Base-by-base conservation (phyloP, 2,329 filamentous ascomycete species). In the Teratosphaeria nubilosa region DNA sequence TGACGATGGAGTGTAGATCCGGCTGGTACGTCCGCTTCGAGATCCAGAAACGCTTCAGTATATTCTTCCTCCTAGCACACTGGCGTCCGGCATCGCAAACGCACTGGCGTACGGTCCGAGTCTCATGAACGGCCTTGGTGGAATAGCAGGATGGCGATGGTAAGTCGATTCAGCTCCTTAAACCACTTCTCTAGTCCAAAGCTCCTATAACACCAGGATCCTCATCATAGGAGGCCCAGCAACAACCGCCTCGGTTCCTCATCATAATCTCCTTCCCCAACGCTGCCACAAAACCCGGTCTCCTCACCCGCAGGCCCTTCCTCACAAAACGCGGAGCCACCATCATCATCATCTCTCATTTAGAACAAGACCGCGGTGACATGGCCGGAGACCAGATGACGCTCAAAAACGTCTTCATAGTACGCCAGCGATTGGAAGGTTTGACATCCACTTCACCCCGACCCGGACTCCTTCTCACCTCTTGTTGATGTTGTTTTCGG, bases 21-120 rank as follows among this genome's bases (percentile, higher is more conserved):
- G 87, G 84, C 37, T 90, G 69, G 69, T 70, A 71, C 50, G 68
- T 69, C 10, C 67, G 70, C 2, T 72, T 70, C 62, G 72, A 74
- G 51, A 64, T 74, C 1, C 67, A 64, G 66, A 74, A 71, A 62
- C 70, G 75, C 27, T 74, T 65, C 52, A 70, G 75, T 0, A 65
- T 76, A 16, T 81, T 80, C 70, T 80, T 80, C 62, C 69, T 78
- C 41, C 77, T 79, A 57, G 78, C 50, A 74, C 72, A 52, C 71
- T 80, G 54, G 74, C 77, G 0, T 76, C 75, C 20, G 78, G 78
- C 0, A 73, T 78, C 57, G 71, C 76, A 5, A 77, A 78, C 58
- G 78, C 80, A 53, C 68, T 71, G 4, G 71, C 66, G 2, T 71
- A 69, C 54, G 71, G 71, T 20, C 3, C 27, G n/a, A 11, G 51